phyloP scores from a whole-genome alignment of 164 flowering plant species.

The Hamamelis virginiana region DNA sequence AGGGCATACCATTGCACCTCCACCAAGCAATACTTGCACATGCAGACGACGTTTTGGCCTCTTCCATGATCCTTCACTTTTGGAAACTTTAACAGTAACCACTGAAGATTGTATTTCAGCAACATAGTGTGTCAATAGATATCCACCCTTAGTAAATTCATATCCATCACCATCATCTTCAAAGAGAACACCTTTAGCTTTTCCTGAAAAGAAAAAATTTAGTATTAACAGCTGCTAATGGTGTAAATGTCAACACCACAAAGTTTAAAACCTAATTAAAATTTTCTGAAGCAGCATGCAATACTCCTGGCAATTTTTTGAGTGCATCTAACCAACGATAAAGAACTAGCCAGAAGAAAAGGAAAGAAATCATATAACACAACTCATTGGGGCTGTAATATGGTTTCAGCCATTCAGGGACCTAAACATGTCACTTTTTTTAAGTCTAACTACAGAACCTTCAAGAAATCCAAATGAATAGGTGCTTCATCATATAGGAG shows the following conservation, averaged over 20 bases:
- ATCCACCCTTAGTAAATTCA: slow-evolving; percentile 63
- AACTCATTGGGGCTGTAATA: neutral
- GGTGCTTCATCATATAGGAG: neutral
- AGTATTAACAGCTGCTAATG: neutral
- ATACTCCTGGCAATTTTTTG: neutral
- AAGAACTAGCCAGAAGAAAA: neutral
- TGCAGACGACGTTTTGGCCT: slow-evolving; percentile 79
- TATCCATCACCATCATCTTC: slow-evolving; percentile 99
- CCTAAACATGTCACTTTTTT: neutral
- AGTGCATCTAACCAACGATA: neutral
- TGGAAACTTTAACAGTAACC: slow-evolving; percentile 62
- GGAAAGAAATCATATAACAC: neutral
- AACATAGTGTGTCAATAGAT: slow-evolving; percentile 69
- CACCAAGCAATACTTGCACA: slow-evolving; percentile 75
- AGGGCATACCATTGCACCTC: slow-evolving; percentile 66
- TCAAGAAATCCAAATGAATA: neutral
- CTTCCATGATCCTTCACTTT: slow-evolving; percentile 79
- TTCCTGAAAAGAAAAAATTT: slow-evolving; percentile 47
- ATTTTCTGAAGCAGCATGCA: neutral
- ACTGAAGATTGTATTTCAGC: slow-evolving; percentile 70
- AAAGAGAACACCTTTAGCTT: slow-evolving; percentile 80
- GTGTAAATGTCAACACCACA: neutral
- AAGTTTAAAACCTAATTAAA: neutral
- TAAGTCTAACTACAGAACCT: neutral
- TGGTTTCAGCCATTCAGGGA: neutral